Evolutionary conservation across 129 eudicot genomes (phyloP).

Genomic region (Flaveria linearis): DNA sequence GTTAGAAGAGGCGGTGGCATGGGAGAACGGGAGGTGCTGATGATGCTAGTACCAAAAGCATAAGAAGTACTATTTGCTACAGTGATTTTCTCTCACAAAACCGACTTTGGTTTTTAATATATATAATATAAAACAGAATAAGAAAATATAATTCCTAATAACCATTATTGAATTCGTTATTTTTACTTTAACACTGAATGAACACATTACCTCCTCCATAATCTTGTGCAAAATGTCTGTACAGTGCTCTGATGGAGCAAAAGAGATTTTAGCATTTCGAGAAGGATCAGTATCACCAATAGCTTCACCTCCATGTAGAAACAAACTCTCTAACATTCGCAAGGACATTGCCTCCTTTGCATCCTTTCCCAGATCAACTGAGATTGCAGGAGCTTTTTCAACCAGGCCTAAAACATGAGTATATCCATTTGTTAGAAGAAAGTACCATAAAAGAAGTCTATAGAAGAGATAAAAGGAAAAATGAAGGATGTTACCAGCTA

Average conservation of each 20-base stretch:
- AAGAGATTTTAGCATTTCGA: constrained; percentile 26
- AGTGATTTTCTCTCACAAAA: no score
- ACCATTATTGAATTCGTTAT: neutral
- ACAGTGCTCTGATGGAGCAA: constrained; percentile 51
- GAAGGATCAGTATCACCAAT: constrained; percentile 19
- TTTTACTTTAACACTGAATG: neutral
- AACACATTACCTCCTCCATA: constrained; percentile 42
- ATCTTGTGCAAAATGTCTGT: constrained; percentile 51
- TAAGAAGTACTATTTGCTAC: no score
- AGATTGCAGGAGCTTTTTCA: constrained; percentile 45
- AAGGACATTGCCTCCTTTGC: constrained; percentile 59
- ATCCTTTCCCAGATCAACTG: constrained; percentile 49
- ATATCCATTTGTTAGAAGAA: neutral
- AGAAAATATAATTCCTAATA: neutral
- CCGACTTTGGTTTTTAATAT: no score
- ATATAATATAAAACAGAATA: neutral
- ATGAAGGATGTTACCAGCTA: constrained; percentile 25
- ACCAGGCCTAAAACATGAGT: constrained; percentile 43
- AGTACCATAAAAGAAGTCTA: neutral
- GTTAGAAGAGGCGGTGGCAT: no score
- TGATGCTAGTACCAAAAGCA: no score
- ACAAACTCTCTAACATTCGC: constrained; percentile 53
- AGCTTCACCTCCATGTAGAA: constrained; percentile 27
- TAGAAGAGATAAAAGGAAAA: neutral
- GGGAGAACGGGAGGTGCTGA: no score